Evolutionary conservation across 2,329 filamentous ascomycete species (phyloP).

Genomic region (Talaromyces piceae): DNA sequence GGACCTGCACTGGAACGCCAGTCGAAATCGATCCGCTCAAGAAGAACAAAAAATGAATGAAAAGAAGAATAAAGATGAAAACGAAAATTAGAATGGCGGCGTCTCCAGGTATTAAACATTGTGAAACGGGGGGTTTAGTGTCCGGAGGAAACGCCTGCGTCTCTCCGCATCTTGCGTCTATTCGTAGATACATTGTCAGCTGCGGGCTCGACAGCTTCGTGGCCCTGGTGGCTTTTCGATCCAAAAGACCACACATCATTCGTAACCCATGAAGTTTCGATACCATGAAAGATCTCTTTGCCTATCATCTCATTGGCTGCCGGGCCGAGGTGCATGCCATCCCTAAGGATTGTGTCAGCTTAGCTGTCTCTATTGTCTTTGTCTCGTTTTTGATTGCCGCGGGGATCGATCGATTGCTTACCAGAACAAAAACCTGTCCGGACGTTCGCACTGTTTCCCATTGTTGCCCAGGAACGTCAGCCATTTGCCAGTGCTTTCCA

Average conservation of each 20-base stretch:
- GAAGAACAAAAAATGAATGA: background rate
- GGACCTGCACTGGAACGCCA: background rate
- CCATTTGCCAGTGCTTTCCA: constrained; percentile 20
- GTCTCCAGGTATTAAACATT: background rate
- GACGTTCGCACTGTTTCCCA: constrained; percentile 24
- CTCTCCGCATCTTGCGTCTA: background rate
- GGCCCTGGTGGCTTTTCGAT: background rate
- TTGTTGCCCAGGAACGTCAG: constrained; percentile 14
- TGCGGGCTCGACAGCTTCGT: background rate
- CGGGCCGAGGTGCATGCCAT: constrained; percentile 35
- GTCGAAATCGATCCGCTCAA: too few relatives aligned
- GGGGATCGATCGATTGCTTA: constrained; percentile 18
- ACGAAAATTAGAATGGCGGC: background rate
- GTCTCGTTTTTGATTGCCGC: constrained; percentile 4
- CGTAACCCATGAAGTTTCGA: constrained; percentile 23
- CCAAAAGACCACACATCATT: too few relatives aligned
- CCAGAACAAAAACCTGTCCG: constrained; percentile 36
- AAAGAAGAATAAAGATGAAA: background rate
- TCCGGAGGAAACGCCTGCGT: background rate
- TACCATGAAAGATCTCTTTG: constrained; percentile 29
- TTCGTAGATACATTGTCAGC: background rate
- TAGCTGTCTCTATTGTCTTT: constrained; percentile 10
- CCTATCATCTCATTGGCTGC: constrained; percentile 32
- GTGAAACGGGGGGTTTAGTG: background rate
- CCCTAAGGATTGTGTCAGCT: constrained; percentile 21